Percentiles rank a stretch among this genome's conserved stretches.
Conservation (phyloP, 805 yeast genomes). For the Brettanomyces bruxellensis region DNA sequence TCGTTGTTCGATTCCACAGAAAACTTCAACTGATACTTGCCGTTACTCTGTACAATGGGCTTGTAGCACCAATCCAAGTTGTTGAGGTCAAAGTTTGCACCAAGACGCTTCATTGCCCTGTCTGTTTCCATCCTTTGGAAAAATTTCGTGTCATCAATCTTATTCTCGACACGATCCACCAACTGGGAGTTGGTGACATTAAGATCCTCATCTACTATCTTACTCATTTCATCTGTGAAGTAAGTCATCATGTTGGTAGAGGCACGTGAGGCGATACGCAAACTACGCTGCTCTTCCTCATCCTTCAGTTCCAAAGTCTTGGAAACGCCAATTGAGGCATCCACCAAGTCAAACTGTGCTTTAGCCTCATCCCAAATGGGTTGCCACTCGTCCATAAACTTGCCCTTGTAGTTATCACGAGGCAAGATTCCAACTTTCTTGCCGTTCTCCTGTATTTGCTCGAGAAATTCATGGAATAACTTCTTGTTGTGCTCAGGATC, state of each 20-base stretch:
- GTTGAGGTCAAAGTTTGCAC: constrained; percentile 64
- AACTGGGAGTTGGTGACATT: constrained; percentile 65
- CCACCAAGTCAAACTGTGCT: constrained; percentile 36
- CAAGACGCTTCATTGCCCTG: constrained; percentile 43
- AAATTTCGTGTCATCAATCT: constrained; percentile 72
- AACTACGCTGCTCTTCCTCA: constrained; percentile 57
- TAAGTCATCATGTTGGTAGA: constrained; percentile 72
- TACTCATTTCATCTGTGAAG: constrained; percentile 82
- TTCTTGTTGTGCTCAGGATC: constrained; percentile 68
- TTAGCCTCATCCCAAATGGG: constrained; percentile 27
- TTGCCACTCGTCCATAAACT: constrained; percentile 77
- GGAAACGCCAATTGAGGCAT: constrained; percentile 45
- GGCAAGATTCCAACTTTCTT: constrained; percentile 56
- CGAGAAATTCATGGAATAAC: constrained; percentile 51
- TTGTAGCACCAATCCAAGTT: constrained; percentile 89
- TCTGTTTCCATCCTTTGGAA: constrained; percentile 39
- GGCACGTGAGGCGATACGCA: constrained; percentile 66
- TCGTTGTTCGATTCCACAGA: constrained; percentile 69
- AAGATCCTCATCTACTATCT: constrained; percentile 77
- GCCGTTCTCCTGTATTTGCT: constrained; percentile 34
- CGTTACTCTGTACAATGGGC: constrained; percentile 86
- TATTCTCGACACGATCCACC: constrained; percentile 68
- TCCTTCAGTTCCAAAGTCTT: constrained; percentile 67
- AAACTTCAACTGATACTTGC: constrained; percentile 73
- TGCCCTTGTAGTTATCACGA: constrained; percentile 76